Conservation (phyloP, 1,284 basidiomycete genomes). For the Cutaneotrichosporon spelunceum region DNA sequence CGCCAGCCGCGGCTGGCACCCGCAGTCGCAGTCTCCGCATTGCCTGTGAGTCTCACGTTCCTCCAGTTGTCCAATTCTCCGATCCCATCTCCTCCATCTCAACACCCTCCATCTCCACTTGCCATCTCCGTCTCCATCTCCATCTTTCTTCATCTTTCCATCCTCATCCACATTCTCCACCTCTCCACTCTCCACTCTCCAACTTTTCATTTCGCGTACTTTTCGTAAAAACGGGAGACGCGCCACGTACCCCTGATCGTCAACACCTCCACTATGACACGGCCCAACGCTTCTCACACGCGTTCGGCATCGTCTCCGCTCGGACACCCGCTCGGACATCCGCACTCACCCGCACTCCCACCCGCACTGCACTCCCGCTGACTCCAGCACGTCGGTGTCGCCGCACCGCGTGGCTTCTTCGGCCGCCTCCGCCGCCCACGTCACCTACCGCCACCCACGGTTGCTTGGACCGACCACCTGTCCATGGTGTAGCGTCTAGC, state of each 20-base stretch:
- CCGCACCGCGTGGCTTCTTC: conserved; percentile 9
- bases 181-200: neutral
- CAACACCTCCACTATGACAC: neutral
- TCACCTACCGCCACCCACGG: conserved; percentile 3
- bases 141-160: neutral
- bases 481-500: conserved; percentile 24
- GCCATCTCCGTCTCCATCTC: too few species aligned
- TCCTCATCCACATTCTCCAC: neutral
- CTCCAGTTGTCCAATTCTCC: neutral
- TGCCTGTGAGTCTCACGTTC: conserved; percentile 11
- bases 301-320: too few species aligned
- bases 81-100: neutral
- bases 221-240: too few species aligned
- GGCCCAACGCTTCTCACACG: too few species aligned
- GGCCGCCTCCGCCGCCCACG: conserved; percentile 1
- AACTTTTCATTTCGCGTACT: too few species aligned
- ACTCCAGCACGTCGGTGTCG: conserved; percentile 13
- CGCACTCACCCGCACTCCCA: too few species aligned
- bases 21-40: conserved; percentile 1
- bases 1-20: conserved; percentile 1
- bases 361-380: too few species aligned
- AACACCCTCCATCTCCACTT: too few species aligned
- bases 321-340: too few species aligned
- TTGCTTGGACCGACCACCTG: conserved; percentile 29
- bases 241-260: neutral